These are phyloP conservation scores for Aspergillus ochraceoroseus DNA, from an alignment of 2,329 filamentous ascomycete species.

Conservation along the genomic window DNA sequence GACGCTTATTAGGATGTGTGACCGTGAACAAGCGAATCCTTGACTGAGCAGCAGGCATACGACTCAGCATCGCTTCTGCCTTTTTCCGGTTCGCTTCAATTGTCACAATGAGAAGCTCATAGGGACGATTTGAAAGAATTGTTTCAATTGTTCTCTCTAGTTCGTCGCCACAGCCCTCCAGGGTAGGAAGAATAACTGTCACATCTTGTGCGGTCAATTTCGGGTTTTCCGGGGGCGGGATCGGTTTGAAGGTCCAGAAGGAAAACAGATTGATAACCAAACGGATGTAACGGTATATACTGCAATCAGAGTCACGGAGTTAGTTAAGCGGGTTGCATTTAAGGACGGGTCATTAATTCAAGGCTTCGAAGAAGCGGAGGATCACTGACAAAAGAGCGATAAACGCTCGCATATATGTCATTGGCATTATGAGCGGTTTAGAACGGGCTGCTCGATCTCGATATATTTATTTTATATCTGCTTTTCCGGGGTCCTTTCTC, in stretches of 20 bases:
- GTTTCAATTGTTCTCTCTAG: conserved; percentile 69
- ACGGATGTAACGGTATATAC: conserved; percentile 81
- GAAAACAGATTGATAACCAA: conserved; percentile 78
- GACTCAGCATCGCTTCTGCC: conserved; percentile 57
- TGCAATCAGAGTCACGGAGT: conserved; percentile 36
- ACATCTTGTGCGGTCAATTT: conserved; percentile 75
- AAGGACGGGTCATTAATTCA: background rate
- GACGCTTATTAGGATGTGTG: conserved; percentile 86
- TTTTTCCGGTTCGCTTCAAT: conserved; percentile 71
- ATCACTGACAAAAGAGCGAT: conserved; percentile 41
- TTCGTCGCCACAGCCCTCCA: conserved; percentile 80
- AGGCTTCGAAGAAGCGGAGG: conserved; percentile 10
- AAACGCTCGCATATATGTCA: conserved; percentile 40
- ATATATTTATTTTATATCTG: background rate
- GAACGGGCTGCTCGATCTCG: too few relatives aligned
- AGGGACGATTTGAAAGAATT: conserved; percentile 52
- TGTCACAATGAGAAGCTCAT: conserved; percentile 76
- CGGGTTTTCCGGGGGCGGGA: conserved; percentile 76
- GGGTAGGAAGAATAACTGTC: conserved; percentile 88
- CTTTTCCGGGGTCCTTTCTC: conserved; percentile 1
- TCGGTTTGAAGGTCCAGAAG: conserved; percentile 82
- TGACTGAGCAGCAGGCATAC: conserved; percentile 55
- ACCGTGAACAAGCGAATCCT: conserved; percentile 71
- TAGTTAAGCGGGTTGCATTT: conserved; percentile 12
- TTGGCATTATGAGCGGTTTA: conserved; percentile 39